Base-by-base conservation (phyloP, 2,329 filamentous ascomycete species). In the Nannizziopsis arthrosporioides region DNA sequence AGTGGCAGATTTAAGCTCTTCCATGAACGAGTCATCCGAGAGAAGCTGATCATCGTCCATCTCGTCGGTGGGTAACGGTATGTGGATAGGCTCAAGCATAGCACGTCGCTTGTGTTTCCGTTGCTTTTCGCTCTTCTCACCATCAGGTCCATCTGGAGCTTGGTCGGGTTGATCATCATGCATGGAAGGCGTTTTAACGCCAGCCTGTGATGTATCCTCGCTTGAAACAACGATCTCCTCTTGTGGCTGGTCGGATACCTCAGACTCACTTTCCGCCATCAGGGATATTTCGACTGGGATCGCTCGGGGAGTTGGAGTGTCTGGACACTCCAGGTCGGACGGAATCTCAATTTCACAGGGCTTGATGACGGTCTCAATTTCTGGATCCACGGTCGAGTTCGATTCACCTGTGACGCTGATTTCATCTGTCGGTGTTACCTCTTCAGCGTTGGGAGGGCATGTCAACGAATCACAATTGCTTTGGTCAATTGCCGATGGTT, bases 1-100 rank as follows among this genome's bases (percentile, higher is more conserved):
- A 1, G 83, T 88, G 22, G 87, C 88, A 48, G 79, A 84, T 57
- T 86, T 84, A 48, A 94, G 69, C 66, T 94, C 88, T 49, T 93
- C 84, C 77, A 93, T 84, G 53, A 89, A 77, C 12, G 80, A 82
- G 59, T 92, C 85, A 62, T 90, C 85, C 15, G 66, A 68, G 27
- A 68, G 58, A 35, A 68, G 58, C 41, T 65, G 63, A 42, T 68
- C 66, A 54, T 69, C 66, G 55, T 69, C 66, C 19, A 65, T 67
- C 42, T 65, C 64, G 19, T 68, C 65, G 14, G 56, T 59, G 11
- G 61, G 62, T 2, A 61, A 60, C 12, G 66, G 45, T 27, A 56
- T 63, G 44, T 65, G 63, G 45, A 84, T 81, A 14, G 77, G 77
- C 22, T 81, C 75, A 15, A 71, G 54, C 48, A 59, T 55, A 48